Conservation (phyloP, 306 rosid genomes). For the Begonia fuchsioides region DNA sequence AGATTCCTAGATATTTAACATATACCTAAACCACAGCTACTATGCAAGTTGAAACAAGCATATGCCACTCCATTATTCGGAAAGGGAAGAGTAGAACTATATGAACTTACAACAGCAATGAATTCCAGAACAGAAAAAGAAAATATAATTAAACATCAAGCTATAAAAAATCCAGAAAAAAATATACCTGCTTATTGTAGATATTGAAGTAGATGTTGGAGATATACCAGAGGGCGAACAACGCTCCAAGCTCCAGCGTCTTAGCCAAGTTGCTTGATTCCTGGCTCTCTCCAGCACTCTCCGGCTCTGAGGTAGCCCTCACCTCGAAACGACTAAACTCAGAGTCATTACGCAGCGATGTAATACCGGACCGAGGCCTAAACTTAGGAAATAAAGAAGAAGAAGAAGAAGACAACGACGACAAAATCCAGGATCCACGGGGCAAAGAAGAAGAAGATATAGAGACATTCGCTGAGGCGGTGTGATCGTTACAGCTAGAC, state of each 20-base stretch:
- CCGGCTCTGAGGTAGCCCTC: constrained; percentile 46
- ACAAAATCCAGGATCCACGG: constrained; percentile 49
- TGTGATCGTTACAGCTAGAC: constrained; percentile 12
- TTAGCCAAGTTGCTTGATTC: constrained; percentile 13
- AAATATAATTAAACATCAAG: background rate
- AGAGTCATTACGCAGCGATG: constrained; percentile 13
- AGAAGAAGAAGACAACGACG: constrained; percentile 30
- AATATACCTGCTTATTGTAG: constrained; percentile 75
- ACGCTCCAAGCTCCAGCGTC: constrained; percentile 49
- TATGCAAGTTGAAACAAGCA: too few relatives aligned
- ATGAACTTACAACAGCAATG: too few relatives aligned
- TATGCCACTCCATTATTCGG: too few relatives aligned
- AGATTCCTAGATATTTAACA: too few relatives aligned
- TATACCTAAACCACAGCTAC: too few relatives aligned
- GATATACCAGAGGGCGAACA: constrained; percentile 68
- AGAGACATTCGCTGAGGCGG: constrained; percentile 11
- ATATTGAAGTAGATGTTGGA: constrained; percentile 90
- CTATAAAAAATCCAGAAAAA: background rate
- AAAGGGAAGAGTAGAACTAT: too few relatives aligned
- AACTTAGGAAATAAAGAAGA: constrained; percentile 20
- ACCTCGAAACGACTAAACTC: constrained; percentile 18
- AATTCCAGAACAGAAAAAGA: too few relatives aligned
- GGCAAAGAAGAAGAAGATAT: constrained; percentile 18
- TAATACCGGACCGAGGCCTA: constrained; percentile 28
- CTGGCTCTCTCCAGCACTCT: constrained; percentile 23